Evolutionary conservation across 805 yeast genomes (phyloP).

Genomic region (Spencermartinsiella europaea): DNA sequence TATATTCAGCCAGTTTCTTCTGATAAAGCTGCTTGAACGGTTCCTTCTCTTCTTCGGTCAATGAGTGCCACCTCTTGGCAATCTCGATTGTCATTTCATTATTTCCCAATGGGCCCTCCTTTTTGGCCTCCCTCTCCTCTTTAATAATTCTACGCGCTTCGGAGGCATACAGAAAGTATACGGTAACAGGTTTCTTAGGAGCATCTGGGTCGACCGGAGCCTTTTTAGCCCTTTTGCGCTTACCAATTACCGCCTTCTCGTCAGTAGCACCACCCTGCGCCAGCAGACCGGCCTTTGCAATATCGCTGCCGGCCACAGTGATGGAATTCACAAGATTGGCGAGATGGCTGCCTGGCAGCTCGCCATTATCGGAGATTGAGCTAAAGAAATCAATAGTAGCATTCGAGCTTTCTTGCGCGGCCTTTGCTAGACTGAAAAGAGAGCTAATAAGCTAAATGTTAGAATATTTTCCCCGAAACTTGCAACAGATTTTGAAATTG

Average conservation of each 20-base stretch:
- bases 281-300: constrained; percentile 18
- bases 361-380: constrained; percentile 41
- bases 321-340: constrained; percentile 24
- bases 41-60: constrained; percentile 64
- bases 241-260: not conserved
- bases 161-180: constrained; percentile 74
- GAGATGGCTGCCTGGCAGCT: constrained; percentile 42
- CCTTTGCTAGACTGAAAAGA: constrained; percentile 73
- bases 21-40: constrained; percentile 58
- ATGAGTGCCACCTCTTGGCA: constrained; percentile 70
- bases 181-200: constrained; percentile 91
- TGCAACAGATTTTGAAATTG: not conserved
- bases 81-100: constrained; percentile 76
- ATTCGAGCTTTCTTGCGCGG: constrained; percentile 79
- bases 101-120: constrained; percentile 61
- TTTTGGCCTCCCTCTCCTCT: constrained; percentile 56
- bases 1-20: constrained; percentile 42
- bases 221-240: constrained; percentile 39
- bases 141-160: constrained; percentile 66
- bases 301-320: constrained; percentile 28
- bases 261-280: constrained; percentile 9
- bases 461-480: not conserved
- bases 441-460: constrained; percentile 60
- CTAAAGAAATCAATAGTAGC: constrained; percentile 76
- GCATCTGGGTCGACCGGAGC: constrained; percentile 79